Conservation (phyloP, 2,329 filamentous ascomycete species). For the Diaporthe sp. region DNA sequence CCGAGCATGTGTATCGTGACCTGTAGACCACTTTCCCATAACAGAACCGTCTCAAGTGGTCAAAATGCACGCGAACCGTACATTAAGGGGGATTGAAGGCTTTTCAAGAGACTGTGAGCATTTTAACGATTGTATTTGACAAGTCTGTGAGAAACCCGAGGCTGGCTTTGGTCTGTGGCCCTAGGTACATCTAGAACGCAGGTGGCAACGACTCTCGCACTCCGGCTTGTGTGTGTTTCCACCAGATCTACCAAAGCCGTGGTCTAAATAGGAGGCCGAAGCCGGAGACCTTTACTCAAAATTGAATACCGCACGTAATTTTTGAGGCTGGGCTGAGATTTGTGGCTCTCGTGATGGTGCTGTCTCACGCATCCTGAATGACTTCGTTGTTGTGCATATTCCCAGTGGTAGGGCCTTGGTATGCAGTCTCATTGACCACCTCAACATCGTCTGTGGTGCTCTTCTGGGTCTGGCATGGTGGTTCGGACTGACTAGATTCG, state of each 20-base stretch:
- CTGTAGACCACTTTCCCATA: background rate
- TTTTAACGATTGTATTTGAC: background rate
- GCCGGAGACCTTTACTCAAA: background rate
- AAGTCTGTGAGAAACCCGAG: no score
- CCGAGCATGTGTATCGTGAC: background rate
- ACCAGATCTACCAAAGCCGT: background rate
- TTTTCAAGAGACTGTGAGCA: background rate
- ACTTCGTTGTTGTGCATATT: background rate
- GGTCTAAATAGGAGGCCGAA: background rate
- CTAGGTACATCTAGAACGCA: background rate
- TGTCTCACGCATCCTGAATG: no score
- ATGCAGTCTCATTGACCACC: background rate
- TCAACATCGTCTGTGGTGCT: background rate
- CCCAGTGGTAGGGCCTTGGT: background rate
- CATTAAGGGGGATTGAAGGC: background rate
- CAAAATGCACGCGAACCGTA: background rate
- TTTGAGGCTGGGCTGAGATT: background rate
- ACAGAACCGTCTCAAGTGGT: background rate
- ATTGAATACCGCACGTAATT: background rate
- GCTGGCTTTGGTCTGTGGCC: background rate
- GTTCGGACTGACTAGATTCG: background rate
- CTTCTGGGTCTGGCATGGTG: background rate
- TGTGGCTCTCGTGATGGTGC: background rate
- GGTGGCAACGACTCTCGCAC: background rate
- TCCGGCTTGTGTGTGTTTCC: background rate